phyloP scores from a whole-genome alignment of 371 early-diverging fungal species.

The Rhizopus sp. region DNA sequence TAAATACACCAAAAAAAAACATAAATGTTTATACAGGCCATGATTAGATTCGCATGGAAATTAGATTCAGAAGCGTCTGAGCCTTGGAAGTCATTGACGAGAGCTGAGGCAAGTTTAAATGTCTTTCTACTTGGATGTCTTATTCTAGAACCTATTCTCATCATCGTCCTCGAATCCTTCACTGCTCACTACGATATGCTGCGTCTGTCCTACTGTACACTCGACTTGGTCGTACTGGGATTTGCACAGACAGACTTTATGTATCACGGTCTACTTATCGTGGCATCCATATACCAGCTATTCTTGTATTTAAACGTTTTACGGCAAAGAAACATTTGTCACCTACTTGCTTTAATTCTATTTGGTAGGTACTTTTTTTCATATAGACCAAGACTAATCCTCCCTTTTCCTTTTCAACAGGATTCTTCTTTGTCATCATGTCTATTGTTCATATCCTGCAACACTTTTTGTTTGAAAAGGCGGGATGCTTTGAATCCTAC shows the following conservation, averaged over 20 bases:
- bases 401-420: slow-evolving; percentile 3
- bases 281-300: slow-evolving; percentile 13
- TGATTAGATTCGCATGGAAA: neutral
- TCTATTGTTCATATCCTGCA: slow-evolving; percentile 18
- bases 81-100: neutral
- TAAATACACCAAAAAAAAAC: too few species aligned
- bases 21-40: too few species aligned
- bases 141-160: slow-evolving; percentile 3
- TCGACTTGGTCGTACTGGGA: slow-evolving; percentile 8
- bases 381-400: too few species aligned
- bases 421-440: slow-evolving; percentile 13
- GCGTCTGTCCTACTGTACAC: slow-evolving; percentile 8
- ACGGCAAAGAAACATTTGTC: slow-evolving; percentile 11
- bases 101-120: neutral
- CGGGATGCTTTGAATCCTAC: slow-evolving; percentile 11
- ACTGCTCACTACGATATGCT: slow-evolving; percentile 15
- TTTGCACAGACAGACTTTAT: slow-evolving; percentile 18
- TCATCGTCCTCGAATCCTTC: slow-evolving; percentile 13
- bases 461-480: slow-evolving; percentile 19
- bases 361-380: slow-evolving; percentile 14
- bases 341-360: slow-evolving; percentile 12
- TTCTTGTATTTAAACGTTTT: slow-evolving; percentile 21
- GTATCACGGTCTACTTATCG: slow-evolving; percentile 14
- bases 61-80: neutral
- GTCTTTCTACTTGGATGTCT: neutral